Evolutionary conservation across 352 stramenopile genomes (phyloP).

Genomic region (Phytophthora idaei): DNA sequence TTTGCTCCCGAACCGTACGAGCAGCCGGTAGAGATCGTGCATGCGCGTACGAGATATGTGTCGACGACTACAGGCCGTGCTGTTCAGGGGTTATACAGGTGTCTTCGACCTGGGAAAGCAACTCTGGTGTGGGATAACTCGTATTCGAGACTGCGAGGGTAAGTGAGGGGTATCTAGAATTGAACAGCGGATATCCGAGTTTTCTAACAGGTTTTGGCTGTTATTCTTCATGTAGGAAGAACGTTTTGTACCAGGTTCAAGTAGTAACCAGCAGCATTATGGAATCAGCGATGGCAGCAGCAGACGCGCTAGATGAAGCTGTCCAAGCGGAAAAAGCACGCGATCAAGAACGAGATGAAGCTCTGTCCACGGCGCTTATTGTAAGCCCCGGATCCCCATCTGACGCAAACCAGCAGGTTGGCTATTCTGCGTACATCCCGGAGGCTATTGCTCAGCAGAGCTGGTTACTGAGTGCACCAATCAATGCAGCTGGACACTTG

Average conservation of each 20-base stretch:
- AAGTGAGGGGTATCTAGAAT: conserved; percentile 9
- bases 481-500: conserved; percentile 65
- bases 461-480: conserved; percentile 71
- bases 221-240: conserved; percentile 51
- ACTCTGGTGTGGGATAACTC: conserved; percentile 84
- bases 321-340: conserved; percentile 53
- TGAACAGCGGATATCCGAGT: not conserved
- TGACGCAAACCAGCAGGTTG: conserved; percentile 15
- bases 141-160: conserved; percentile 79
- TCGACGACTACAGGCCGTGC: conserved; percentile 51
- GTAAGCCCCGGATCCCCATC: conserved; percentile 26
- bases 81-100: conserved; percentile 75
- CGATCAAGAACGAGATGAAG: conserved; percentile 43
- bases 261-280: conserved; percentile 71
- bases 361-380: conserved; percentile 46
- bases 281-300: conserved; percentile 68
- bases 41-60: conserved; percentile 67
- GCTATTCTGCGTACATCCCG: conserved; percentile 47
- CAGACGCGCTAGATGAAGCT: conserved; percentile 76
- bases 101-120: conserved; percentile 53
- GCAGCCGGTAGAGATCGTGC: conserved; percentile 62
- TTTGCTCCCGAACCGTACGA: conserved; percentile 52
- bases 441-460: conserved; percentile 60
- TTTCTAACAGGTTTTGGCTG: conserved; percentile 3
- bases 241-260: conserved; percentile 78